Evolutionary conservation across 1,139 yeast species (phyloP), one percentile per base, ranked within the genome.

Genomic region (Tardiomyces blankii): DNA sequence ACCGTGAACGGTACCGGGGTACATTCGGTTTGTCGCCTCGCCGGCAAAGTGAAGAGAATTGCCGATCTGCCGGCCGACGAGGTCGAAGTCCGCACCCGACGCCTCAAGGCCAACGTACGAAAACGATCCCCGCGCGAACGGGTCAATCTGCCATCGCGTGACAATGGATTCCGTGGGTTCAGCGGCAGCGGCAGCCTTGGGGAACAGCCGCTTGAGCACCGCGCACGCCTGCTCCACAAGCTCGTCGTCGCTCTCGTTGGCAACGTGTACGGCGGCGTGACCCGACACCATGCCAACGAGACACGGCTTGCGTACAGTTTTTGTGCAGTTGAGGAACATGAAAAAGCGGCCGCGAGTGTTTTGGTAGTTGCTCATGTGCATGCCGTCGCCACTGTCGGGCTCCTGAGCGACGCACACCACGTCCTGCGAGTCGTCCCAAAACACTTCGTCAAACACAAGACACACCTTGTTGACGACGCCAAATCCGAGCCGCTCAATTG

Each of bases 1-100:
- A 1, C 74, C 74, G 46, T 69, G 73, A 3, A 69, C 69, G 0
- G 74, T 67, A 1, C 72, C 72, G 0, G 74, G 73, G 44, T 65
- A 63, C 12, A 63, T 53, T 8, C 72, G 57, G 40, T 68, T 66
- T 1, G 74, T 69, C 0, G 73, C 73, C 46, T 69, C 74, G 33
- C 74, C 74, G 1, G 73, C 74, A 50, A 69, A 69, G 49, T 64
- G 68, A 43, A 69, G 49, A 11, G 63, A 54, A 32, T 64, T 58
- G 33, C 58, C 62, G 18, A 67, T 61, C 1, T 70, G 70, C 21
- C 67, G 55, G 2, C 72, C 72, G 44, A 69, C 54, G 14, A 62
- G 49, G 40, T 69, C 73, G 47, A 66, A 70, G 46, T 69, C 74
- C 0, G 64, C 69, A 7, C 68, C 69, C 2, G 71, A 63, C 12